Percentiles rank a stretch among this genome's conserved stretches.
Evolutionary conservation across 208 protist species (phyloP).

Genomic region (Crithidia brevicula): DNA sequence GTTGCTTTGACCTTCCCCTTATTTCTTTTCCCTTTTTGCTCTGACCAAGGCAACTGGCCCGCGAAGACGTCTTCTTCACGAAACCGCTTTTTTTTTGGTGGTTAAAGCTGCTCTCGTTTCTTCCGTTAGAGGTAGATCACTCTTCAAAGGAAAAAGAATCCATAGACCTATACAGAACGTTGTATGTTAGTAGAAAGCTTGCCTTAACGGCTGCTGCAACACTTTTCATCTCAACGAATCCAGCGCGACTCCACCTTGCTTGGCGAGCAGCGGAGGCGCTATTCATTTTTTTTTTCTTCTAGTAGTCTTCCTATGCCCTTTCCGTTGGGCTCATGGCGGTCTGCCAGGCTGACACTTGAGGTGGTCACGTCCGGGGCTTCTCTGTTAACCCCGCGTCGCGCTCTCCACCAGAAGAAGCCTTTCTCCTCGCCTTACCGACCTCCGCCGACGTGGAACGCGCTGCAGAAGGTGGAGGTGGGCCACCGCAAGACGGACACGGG

Average conservation of each 20-base stretch:
- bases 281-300: slow-evolving; percentile 6
- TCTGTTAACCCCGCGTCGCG: slow-evolving; percentile 27
- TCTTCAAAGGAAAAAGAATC: too few species aligned
- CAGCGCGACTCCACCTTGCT: too few species aligned
- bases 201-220: not conserved
- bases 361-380: slow-evolving; percentile 5
- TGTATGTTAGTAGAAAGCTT: not conserved
- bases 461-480: slow-evolving; percentile 70
- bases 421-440: slow-evolving; percentile 34
- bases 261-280: too few species aligned
- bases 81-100: too few species aligned
- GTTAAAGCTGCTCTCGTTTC: too few species aligned
- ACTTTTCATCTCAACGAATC: not conserved
- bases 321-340: slow-evolving; percentile 4
- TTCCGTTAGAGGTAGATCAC: too few species aligned
- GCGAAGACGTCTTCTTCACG: too few species aligned
- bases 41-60: not conserved
- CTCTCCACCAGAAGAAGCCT: slow-evolving; percentile 27
- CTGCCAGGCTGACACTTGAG: not conserved
- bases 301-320: not conserved
- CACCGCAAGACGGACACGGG: slow-evolving; percentile 64
- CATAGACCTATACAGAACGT: too few species aligned
- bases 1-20: not conserved
- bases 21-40: not conserved
- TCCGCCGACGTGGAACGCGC: slow-evolving; percentile 67